Evolutionary conservation across 192 early-diverging fungal genomes (phyloP).

Genomic region (Podila clonocystis): DNA sequence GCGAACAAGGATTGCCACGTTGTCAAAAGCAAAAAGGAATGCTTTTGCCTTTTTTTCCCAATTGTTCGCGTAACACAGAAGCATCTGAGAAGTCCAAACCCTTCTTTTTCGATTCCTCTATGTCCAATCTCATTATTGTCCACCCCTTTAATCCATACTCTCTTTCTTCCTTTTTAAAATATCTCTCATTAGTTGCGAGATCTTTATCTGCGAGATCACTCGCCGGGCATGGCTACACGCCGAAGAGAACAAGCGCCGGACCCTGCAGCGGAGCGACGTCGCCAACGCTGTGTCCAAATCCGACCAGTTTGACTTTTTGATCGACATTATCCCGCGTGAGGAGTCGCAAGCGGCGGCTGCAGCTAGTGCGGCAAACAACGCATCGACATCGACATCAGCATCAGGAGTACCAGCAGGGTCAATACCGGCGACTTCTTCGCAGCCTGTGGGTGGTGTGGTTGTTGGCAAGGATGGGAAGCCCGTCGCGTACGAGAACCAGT

Average conservation of each 20-base stretch:
- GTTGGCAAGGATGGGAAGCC: too few species aligned
- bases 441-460: too few species aligned
- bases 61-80: neutral
- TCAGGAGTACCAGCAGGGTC: neutral
- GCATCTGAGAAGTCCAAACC: neutral
- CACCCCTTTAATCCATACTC: neutral
- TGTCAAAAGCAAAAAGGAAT: neutral
- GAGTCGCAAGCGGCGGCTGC: slow-evolving; percentile 57
- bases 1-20: neutral
- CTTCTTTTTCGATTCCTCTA: neutral
- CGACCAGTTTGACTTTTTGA: slow-evolving; percentile 97
- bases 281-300: slow-evolving; percentile 87
- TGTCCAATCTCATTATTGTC: too few species aligned
- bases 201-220: slow-evolving; percentile 93
- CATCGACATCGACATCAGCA: slow-evolving; percentile 5
- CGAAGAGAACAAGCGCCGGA: slow-evolving; percentile 97
- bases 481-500: slow-evolving; percentile 6
- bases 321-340: slow-evolving; percentile 97
- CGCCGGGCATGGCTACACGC: slow-evolving; percentile 89
- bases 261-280: slow-evolving; percentile 91
- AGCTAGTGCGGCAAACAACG: slow-evolving; percentile 9
- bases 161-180: neutral
- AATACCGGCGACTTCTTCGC: too few species aligned
- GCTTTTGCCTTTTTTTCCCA: too few species aligned
- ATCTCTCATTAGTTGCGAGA: slow-evolving; percentile 77